Evolutionary conservation across 345 rosid species (phyloP), one percentile per base, ranked within the genome.

Genomic region (Eucalyptus pauciflora): DNA sequence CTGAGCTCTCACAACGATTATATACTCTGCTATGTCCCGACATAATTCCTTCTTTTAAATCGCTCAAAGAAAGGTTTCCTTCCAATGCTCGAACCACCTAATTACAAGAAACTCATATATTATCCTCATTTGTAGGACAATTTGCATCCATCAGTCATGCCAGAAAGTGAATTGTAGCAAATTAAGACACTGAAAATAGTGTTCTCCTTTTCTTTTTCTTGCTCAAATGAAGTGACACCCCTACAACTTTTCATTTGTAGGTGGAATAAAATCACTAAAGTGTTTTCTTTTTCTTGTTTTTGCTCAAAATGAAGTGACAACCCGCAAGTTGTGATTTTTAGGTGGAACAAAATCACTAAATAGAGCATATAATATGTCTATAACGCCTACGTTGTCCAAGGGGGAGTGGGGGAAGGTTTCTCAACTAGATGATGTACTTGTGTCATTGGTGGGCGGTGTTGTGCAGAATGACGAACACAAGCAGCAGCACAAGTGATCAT

Each of bases 1-100:
- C 97, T 45, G 93, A 90, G 87, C 98, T 95, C 46, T 92, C 97
- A 22, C 89, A 89, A 13, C 94, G 92, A 89, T 94, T 88, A 64
- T 90, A 93, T 4, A 86, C 62, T 86, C 89, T 87, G 90, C 95
- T 94, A 50, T 93, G 91, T 31, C 96, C 97, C 14, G 95, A 94
- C 60, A 86, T 76, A 10, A 86, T 88, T 89, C 97, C 97, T 85
- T 94, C 94, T 13, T 93, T 95, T 85, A 97, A 91, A 58, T 97
- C 96, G 45, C 92, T 94, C 64, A 94, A 79, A 58, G 96, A 91
- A 52, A 94, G 88, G 87, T 96, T 96, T 62, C 99, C 99, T 91
- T 94, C 97, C 67, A 97, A 91, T 85, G 94, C 97, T 93, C 96
- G 94, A 89, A 96, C 96, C 85, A 97, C 92, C 99, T 97, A 94